Percentiles rank a stretch among this genome's conserved stretches.
These are phyloP conservation scores for Aspergillus calidoustus DNA, from an alignment of 2,329 filamentous ascomycete species.

Conservation along the genomic window DNA sequence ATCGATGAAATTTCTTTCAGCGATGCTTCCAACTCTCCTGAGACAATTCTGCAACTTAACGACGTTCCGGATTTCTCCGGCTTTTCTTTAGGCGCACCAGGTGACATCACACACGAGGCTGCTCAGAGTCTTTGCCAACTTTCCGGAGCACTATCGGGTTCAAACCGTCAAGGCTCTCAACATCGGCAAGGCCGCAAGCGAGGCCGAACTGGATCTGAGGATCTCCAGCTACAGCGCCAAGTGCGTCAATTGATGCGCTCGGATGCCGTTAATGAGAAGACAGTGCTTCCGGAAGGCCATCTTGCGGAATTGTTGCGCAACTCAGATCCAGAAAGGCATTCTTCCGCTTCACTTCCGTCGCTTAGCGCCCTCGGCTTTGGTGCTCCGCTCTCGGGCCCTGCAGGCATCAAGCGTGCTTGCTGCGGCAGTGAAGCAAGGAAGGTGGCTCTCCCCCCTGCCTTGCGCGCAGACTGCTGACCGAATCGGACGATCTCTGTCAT, in stretches of 20 bases:
- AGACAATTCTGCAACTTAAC: slow-evolving; percentile 32
- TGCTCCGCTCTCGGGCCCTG: slow-evolving; percentile 39
- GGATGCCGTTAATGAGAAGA: slow-evolving; percentile 29
- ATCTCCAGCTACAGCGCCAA: slow-evolving; percentile 42
- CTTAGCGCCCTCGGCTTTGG: slow-evolving; percentile 28
- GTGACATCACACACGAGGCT: slow-evolving; percentile 41
- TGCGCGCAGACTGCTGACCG: slow-evolving; percentile 38
- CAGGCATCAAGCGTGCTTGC: slow-evolving; percentile 47
- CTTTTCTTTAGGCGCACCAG: slow-evolving; percentile 39
- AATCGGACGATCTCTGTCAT: slow-evolving; percentile 16
- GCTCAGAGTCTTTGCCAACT: slow-evolving; percentile 48
- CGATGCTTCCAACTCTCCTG: slow-evolving; percentile 42
- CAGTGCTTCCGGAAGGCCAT: slow-evolving; percentile 38
- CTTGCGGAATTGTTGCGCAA: slow-evolving; percentile 39
- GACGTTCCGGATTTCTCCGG: slow-evolving; percentile 41
- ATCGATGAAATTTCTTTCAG: slow-evolving; percentile 42
- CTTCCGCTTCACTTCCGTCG: slow-evolving; percentile 21
- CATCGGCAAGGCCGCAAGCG: slow-evolving; percentile 43
- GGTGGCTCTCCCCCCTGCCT: slow-evolving; percentile 39
- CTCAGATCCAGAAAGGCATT: slow-evolving; percentile 25
- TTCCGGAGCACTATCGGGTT: slow-evolving; percentile 36
- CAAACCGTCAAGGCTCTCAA: slow-evolving; percentile 23
- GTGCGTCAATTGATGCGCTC: slow-evolving; percentile 44
- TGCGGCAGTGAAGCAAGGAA: slow-evolving; percentile 45
- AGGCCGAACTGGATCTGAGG: slow-evolving; percentile 46